Base-by-base conservation (phyloP, 345 rosid genomes). In the Raphanus raphanistrum region DNA sequence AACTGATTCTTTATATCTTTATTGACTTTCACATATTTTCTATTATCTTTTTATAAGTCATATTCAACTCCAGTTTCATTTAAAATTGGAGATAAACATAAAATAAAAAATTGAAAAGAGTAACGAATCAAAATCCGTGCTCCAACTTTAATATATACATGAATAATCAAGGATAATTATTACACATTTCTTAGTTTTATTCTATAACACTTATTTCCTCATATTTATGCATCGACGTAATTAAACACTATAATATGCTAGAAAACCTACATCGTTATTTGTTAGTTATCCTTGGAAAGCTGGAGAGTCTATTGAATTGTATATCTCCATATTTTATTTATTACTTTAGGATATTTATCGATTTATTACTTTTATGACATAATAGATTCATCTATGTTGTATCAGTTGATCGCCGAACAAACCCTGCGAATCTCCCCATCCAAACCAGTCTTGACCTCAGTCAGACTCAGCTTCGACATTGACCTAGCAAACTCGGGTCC, bases 401-500 rank as follows among this genome's bases (percentile, higher is more conserved):
- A 32, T 76, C 5, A 83, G 2, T 81, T 85, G 31, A 81, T 63
- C 1, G 81, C 85, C 35, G 84, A 79, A 26, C 88, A 83, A 17
- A 81, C 50, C 36, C 67, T 79, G 16, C 86, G 82, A 79, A 85
- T 85, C 78, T 85, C 88, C 12, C 88, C 86, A 8, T 58, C 41
- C 0, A 82, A 45, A 0, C 85, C 84, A 0, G 86, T 83, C 68
- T 85, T 85, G 4, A 85, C 81, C 5, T 70, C 85, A 55, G 77
- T 83, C 10, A 69, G 72, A 27, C 88, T 79, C 85, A 85, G 83
- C 70, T 83, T 85, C 4, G 50, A 71, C 88, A 85, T 85, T 8
- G 88, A 85, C 41, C 77, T 79, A 0, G 29, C 85, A 67, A 85
- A 85, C 72, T 85, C 77, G 2, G 12, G 4, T 35, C 69, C 58